A percentile compares a stretch with the other conserved stretches of the same genome.
phyloP scores from a whole-genome alignment of 192 early-diverging fungal species.

The Anaeromyces robustus region DNA sequence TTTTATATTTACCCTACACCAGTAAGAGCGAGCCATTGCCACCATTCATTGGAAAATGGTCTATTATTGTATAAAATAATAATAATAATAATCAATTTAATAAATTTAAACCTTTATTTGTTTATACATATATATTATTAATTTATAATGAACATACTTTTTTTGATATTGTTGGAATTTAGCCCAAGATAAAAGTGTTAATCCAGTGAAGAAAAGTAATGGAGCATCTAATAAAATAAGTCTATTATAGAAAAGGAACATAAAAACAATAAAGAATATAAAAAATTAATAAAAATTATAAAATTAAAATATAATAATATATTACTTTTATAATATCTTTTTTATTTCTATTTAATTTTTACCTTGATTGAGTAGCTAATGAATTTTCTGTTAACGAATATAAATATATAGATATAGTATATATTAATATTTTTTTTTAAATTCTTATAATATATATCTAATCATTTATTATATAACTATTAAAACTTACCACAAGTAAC shows the following conservation, averaged over 20 bases:
- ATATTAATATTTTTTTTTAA: not conserved
- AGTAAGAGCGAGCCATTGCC: constrained; percentile 22
- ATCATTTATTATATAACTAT: no score
- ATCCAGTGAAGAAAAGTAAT: constrained; percentile 30
- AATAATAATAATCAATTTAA: no score
- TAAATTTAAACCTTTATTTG: not conserved
- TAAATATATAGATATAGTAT: no score
- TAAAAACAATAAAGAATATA: no score
- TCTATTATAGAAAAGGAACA: no score
- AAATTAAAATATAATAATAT: no score
- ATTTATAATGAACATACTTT: constrained; percentile 1
- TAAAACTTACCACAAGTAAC: constrained; percentile 16
- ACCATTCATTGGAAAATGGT: constrained; percentile 30
- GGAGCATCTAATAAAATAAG: constrained; percentile 19
- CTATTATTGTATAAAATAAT: not conserved
- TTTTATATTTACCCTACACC: constrained; percentile 11
- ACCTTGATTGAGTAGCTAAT: not conserved
- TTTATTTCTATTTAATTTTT: constrained; percentile 13
- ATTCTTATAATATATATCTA: no score
- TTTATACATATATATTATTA: not conserved
- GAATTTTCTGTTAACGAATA: constrained; percentile 5
- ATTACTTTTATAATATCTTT: no score
- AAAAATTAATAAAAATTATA: no score
- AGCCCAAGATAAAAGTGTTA: constrained; percentile 24
- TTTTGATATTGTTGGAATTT: constrained; percentile 23